Percentiles rank a stretch among this genome's conserved stretches.
Evolutionary conservation across 768 basidiomycete species (phyloP).

Genomic region (Kwoniella shandongensis): DNA sequence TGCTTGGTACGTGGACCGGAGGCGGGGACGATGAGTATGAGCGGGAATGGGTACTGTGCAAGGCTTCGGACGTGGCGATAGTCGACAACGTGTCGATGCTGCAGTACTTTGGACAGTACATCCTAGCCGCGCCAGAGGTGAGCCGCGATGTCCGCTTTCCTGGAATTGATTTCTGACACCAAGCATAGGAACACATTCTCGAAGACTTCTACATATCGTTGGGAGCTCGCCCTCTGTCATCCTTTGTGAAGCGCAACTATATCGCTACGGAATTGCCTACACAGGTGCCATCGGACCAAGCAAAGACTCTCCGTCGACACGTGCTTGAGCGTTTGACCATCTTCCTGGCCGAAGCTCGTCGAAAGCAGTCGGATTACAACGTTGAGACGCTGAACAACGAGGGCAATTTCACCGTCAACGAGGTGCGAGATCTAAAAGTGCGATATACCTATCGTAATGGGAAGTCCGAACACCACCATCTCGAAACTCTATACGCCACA

Average conservation of each 20-base stretch:
- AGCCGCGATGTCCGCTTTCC: constrained; percentile 19
- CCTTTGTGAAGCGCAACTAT: constrained; percentile 75
- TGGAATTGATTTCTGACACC: constrained; percentile 3
- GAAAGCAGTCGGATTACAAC: constrained; percentile 45
- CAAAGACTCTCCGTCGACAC: constrained; percentile 41
- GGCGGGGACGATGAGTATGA: constrained; percentile 37
- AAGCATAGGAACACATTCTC: constrained; percentile 82
- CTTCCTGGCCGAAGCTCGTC: constrained; percentile 79
- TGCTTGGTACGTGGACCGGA: constrained; percentile 5
- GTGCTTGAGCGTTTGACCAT: constrained; percentile 77
- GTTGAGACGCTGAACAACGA: constrained; percentile 51
- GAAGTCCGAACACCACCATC: constrained; percentile 28
- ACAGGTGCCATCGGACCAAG: constrained; percentile 24
- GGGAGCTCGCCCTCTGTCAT: constrained; percentile 72
- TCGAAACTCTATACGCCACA: constrained; percentile 39
- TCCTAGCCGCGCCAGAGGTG: constrained; percentile 59
- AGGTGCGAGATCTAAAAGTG: constrained; percentile 42
- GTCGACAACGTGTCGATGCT: constrained; percentile 82
- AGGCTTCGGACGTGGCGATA: constrained; percentile 68
- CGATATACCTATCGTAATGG: constrained; percentile 43
- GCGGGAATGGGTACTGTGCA: constrained; percentile 65
- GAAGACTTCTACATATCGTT: constrained; percentile 81
- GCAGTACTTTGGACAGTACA: constrained; percentile 71
- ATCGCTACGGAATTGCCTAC: constrained; percentile 53
- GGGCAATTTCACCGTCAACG: constrained; percentile 50